Evolutionary conservation across 2,329 filamentous ascomycete species (phyloP).

Genomic region (Lizonia empirigonia): DNA sequence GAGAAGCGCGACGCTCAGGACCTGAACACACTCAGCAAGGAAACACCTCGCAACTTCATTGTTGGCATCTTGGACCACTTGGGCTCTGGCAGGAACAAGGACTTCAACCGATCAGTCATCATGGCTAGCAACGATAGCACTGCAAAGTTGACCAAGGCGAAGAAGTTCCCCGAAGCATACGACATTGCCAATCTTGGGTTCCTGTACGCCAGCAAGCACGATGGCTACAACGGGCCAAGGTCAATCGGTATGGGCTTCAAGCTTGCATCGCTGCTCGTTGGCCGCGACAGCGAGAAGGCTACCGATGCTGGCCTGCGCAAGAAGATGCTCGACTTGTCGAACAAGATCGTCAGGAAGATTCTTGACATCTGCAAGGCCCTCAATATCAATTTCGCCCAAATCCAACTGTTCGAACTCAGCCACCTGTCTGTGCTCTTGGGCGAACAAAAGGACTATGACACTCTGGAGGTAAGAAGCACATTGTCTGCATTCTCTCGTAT

Average conservation of each 20-base stretch:
- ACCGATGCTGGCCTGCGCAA: constrained; percentile 45
- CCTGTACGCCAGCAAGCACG: constrained; percentile 38
- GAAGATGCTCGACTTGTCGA: constrained; percentile 50
- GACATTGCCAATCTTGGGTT: constrained; percentile 44
- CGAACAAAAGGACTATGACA: constrained; percentile 53
- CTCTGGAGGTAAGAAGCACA: constrained; percentile 38
- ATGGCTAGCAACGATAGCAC: constrained; percentile 34
- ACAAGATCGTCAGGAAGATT: constrained; percentile 50
- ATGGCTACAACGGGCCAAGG: constrained; percentile 40
- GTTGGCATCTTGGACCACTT: constrained; percentile 38
- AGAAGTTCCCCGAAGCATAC: constrained; percentile 43
- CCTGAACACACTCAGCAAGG: constrained; percentile 36
- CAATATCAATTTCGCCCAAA: constrained; percentile 52
- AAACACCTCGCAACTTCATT: constrained; percentile 40
- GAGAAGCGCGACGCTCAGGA: constrained; percentile 36
- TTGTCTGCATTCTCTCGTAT: background rate
- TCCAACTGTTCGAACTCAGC: constrained; percentile 51
- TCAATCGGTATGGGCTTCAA: constrained; percentile 49
- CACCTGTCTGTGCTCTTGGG: constrained; percentile 52
- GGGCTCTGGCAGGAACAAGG: constrained; percentile 36
- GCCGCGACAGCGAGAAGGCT: constrained; percentile 36
- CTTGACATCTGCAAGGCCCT: constrained; percentile 48
- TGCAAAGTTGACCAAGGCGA: constrained; percentile 32
- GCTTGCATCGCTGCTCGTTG: constrained; percentile 41
- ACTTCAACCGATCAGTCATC: constrained; percentile 39